Evolutionary conservation across 768 basidiomycete genomes (phyloP).

Genomic region (Sporobolomyces roseus): DNA sequence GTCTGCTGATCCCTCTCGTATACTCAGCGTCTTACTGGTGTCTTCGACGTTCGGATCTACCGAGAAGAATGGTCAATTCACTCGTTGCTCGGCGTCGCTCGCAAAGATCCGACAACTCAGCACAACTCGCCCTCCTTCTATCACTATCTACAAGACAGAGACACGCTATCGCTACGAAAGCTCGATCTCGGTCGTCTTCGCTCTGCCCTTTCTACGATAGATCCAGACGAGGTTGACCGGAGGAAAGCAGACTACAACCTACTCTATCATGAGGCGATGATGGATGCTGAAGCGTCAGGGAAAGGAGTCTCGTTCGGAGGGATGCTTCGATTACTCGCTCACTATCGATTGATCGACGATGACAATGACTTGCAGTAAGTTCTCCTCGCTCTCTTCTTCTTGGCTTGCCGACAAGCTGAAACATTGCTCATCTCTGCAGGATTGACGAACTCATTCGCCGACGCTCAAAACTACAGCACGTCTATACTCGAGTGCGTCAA

Average conservation of each 20-base stretch:
- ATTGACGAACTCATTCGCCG: constrained; percentile 37
- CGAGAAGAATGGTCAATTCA: constrained; percentile 63
- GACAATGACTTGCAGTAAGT: constrained; percentile 80
- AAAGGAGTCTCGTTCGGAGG: constrained; percentile 84
- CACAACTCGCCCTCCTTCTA: constrained; percentile 45
- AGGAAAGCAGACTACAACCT: constrained; percentile 68
- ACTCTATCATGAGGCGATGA: constrained; percentile 79
- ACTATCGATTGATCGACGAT: constrained; percentile 87
- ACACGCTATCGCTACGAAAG: constrained; percentile 51
- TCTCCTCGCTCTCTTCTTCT: background rate
- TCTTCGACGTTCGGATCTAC: constrained; percentile 84
- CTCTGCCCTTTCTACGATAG: constrained; percentile 61
- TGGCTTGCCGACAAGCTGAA: too few species aligned
- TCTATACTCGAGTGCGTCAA: constrained; percentile 8
- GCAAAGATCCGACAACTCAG: background rate
- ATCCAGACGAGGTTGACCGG: constrained; percentile 61
- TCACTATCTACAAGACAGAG: constrained; percentile 28
- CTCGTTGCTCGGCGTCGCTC: constrained; percentile 60
- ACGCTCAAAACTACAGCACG: constrained; percentile 13
- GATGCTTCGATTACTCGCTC: constrained; percentile 80
- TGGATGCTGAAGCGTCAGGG: constrained; percentile 59
- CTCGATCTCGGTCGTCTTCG: constrained; percentile 64
- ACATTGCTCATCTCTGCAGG: too few species aligned
- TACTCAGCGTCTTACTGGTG: constrained; percentile 69
- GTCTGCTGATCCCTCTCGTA: background rate